Base-by-base conservation (phyloP, 345 rosid species). In the Euphorbia tirucalli region DNA sequence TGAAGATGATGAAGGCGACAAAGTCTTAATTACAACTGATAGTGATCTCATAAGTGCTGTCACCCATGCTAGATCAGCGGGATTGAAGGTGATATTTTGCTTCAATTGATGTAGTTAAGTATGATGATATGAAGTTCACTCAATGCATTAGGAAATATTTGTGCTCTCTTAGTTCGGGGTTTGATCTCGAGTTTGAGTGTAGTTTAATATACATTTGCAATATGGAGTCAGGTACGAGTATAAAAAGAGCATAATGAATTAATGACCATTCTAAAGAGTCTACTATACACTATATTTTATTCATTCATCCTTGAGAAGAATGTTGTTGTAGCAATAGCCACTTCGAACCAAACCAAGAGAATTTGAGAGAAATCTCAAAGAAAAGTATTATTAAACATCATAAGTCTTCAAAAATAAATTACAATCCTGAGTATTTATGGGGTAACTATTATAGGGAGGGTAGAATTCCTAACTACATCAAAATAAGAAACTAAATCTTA, bases 1-100 rank as follows among this genome's bases (percentile, higher is more conserved):
- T 35, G 98, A 88, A 77, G 99, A 96, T 24, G 99, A 96, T 55
- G 98, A 96, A 83, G 92, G 97, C 68, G 99, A 96, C 75, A 91
- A 86, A 79, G 92, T 96, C 66, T 73, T 93, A 71, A 87, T 96
- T 35, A 73, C 89, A 35, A 81, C 86, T 43, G 98, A 93, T 46
- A 76, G 73, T 57, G 99, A 96, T 83, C 89, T 96, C 77, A 70
- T 83, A 68, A 80, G 90, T 78, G 97, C 96, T 28, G 82, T 89
- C 49, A 74, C 70, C 72, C 86, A 87, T 67, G 90, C 97, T 39
- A 87, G 89, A 82, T 86, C 91, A 35, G 31, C 60, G 6, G 94
- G 93, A 58, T 78, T 79, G 72, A 96, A 93, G 97, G 98, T 93
- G 75, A 69, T 70, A 62, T 15, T 27, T 66, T 10, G 18, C 13